phyloP scores from a whole-genome alignment of 2,329 filamentous ascomycete species.

The Fusarium pseudoanthophilum region DNA sequence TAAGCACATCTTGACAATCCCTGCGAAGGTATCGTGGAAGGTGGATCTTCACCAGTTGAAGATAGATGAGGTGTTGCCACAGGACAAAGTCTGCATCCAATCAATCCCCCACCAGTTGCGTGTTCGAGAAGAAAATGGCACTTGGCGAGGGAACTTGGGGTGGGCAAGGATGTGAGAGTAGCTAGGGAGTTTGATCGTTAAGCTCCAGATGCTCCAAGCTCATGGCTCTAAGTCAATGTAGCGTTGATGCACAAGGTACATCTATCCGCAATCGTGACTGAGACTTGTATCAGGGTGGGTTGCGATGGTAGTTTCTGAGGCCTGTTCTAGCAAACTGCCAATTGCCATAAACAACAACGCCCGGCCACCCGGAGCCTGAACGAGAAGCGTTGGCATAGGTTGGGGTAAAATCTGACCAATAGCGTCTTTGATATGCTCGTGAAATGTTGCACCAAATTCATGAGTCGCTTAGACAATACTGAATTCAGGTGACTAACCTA shows the following conservation, averaged over 20 bases:
- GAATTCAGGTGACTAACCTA: conserved; percentile 24
- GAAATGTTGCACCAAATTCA: conserved; percentile 19
- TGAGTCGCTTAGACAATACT: conserved; percentile 20
- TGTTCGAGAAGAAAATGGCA: conserved; percentile 32
- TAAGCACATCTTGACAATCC: conserved; percentile 20
- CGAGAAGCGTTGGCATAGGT: conserved; percentile 12
- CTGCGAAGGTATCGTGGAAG: conserved; percentile 22
- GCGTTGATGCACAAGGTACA: conserved; percentile 18
- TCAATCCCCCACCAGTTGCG: conserved; percentile 13
- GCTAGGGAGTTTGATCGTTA: conserved; percentile 8
- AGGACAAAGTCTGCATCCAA: conserved; percentile 24
- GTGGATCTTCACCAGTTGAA: conserved; percentile 39
- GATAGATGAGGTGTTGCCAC: conserved; percentile 31
- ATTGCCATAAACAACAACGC: conserved; percentile 14
- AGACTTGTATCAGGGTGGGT: conserved; percentile 16
- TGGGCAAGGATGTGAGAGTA: conserved; percentile 23
- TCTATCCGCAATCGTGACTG: conserved; percentile 27
- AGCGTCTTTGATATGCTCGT: not conserved
- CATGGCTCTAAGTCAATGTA: conserved; percentile 9
- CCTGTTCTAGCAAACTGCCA: conserved; percentile 6
- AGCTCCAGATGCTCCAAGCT: conserved; percentile 5
- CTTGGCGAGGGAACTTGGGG: conserved; percentile 27
- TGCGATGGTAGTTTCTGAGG: conserved; percentile 6
- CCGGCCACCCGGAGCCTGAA: conserved; percentile 25
- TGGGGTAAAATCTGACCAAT: conserved; percentile 21